Conservation (phyloP, 129 eudicot genomes). For the Artemisia tridentata region DNA sequence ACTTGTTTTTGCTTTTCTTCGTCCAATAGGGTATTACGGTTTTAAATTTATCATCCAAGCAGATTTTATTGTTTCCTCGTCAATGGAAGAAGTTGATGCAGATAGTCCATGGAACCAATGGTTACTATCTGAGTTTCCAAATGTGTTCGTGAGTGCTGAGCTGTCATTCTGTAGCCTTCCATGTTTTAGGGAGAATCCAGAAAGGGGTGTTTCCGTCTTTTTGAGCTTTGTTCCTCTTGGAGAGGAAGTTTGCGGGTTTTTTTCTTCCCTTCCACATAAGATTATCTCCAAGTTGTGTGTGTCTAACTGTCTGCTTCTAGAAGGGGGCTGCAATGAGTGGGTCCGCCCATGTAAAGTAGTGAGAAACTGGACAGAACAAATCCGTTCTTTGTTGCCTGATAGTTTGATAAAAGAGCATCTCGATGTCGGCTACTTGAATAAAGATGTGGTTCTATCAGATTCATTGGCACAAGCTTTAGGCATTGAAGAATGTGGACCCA, state of each 20-base stretch:
- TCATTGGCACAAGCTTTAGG: constrained; percentile 66
- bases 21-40: constrained; percentile 54
- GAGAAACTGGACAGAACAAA: constrained; percentile 59
- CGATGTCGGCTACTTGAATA: constrained; percentile 68
- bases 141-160: constrained; percentile 60
- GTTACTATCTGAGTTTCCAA: constrained; percentile 71
- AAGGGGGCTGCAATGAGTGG: constrained; percentile 55
- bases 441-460: constrained; percentile 56
- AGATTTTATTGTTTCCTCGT: constrained; percentile 80
- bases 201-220: constrained; percentile 60
- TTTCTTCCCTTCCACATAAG: constrained; percentile 73
- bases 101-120: constrained; percentile 88
- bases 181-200: constrained; percentile 51
- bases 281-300: constrained; percentile 55
- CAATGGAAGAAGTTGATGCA: constrained; percentile 87
- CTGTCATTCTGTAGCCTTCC: constrained; percentile 66
- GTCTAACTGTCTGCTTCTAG: constrained; percentile 66
- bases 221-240: constrained; percentile 74
- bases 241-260: constrained; percentile 77
- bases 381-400: constrained; percentile 59
- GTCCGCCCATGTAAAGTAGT: constrained; percentile 71
- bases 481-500: constrained; percentile 71
- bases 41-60: constrained; percentile 81
- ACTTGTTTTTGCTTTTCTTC: constrained; percentile 83
- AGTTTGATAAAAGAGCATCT: constrained; percentile 57